phyloP scores from a whole-genome alignment of 75 land plant species.

The Isoetes taiwanensis region DNA sequence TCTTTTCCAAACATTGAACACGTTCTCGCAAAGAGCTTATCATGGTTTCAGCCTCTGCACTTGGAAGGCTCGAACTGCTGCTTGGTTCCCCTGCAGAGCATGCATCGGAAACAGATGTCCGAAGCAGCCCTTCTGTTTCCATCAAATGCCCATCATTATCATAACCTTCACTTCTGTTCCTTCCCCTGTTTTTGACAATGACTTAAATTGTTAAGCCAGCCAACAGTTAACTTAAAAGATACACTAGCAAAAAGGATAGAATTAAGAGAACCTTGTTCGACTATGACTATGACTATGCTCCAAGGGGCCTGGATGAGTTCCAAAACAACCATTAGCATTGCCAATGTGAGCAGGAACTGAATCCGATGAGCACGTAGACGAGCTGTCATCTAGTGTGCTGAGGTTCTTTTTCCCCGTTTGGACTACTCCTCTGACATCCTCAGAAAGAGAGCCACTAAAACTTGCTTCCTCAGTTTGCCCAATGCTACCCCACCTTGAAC shows the following conservation, averaged over 20 bases:
- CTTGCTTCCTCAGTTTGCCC: conserved; percentile 45
- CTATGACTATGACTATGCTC: not conserved
- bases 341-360: conserved; percentile 59
- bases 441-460: conserved; percentile 33
- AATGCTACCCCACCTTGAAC: conserved; percentile 64
- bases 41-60: conserved; percentile 35
- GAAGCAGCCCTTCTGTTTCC: conserved; percentile 26
- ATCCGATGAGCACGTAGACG: conserved; percentile 93
- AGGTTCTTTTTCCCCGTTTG: conserved; percentile 31
- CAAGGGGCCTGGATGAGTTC: not conserved
- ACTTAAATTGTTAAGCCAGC: not conserved
- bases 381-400: conserved; percentile 80
- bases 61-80: conserved; percentile 18
- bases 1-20: conserved; percentile 40
- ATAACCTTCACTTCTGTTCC: conserved; percentile 15
- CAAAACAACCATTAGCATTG: conserved; percentile 4
- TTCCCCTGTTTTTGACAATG: conserved; percentile 28
- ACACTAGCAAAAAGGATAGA: too few species aligned
- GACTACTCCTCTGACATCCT: conserved; percentile 28
- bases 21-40: conserved; percentile 34
- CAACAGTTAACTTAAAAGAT: too few species aligned
- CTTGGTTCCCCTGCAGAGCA: conserved; percentile 22
- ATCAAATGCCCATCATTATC: conserved; percentile 20
- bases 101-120: conserved; percentile 13
- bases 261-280: conserved; percentile 11